phyloP scores from a whole-genome alignment of 140 eudicot species.

The Bidens hawaiensis region DNA sequence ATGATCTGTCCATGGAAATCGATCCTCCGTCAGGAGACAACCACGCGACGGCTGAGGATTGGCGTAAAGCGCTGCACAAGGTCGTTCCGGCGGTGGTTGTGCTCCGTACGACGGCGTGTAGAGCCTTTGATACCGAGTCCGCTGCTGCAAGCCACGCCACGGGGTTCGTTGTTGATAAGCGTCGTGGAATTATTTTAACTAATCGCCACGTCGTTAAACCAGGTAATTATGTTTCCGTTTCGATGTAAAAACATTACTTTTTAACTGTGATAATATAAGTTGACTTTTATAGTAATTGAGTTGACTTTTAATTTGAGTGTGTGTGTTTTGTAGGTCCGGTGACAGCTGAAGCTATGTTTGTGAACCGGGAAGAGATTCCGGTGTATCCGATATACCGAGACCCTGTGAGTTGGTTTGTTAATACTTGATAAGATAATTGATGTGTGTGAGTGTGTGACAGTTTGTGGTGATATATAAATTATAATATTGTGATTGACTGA shows the following conservation, averaged over 20 bases:
- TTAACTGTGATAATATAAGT: too few relatives aligned
- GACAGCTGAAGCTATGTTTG: conserved; percentile 97
- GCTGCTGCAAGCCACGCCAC: conserved; percentile 90
- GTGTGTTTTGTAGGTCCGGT: conserved; percentile 67
- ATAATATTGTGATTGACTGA: neutral
- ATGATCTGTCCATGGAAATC: conserved; percentile 68
- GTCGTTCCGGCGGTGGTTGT: conserved; percentile 98
- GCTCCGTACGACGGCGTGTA: conserved; percentile 83
- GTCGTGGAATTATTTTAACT: conserved; percentile 81
- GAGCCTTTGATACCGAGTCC: too few relatives aligned
- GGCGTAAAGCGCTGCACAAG: conserved; percentile 79
- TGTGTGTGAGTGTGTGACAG: neutral
- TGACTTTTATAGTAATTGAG: neutral
- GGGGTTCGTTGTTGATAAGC: conserved; percentile 89
- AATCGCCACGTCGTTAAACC: conserved; percentile 98
- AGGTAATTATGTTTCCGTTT: too few relatives aligned
- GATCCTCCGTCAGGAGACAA: conserved; percentile 67
- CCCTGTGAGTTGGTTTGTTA: conserved; percentile 60
- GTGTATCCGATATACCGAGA: conserved; percentile 88
- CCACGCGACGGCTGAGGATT: conserved; percentile 77
- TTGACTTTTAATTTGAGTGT: conserved; percentile 5
- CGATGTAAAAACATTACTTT: too few relatives aligned
- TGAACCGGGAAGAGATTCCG: conserved; percentile 93
- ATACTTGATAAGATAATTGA: neutral
- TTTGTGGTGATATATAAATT: neutral